Percentiles rank a stretch among this genome's conserved stretches.
Conservation (phyloP, 805 yeast species). For the Metschnikowia bowlesiae region DNA sequence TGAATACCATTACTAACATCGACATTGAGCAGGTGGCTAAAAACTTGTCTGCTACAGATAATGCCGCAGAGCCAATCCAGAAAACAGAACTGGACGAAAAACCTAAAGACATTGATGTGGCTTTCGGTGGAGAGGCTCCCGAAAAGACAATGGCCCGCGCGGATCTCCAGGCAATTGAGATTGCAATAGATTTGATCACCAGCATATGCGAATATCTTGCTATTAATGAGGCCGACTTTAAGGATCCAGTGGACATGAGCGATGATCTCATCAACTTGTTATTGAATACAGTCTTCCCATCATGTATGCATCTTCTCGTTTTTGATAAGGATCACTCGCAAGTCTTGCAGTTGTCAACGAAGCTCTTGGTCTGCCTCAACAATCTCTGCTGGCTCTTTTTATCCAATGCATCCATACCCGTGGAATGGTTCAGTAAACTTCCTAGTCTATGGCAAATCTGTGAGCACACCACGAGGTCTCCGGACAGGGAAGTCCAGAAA, state of each 20-base stretch:
- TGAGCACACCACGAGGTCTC: slow-evolving; percentile 8
- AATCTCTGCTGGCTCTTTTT: slow-evolving; percentile 61
- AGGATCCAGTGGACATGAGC: slow-evolving; percentile 20
- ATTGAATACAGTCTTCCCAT: slow-evolving; percentile 20
- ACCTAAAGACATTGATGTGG: slow-evolving; percentile 22
- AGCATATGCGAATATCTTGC: slow-evolving; percentile 61
- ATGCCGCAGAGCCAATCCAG: slow-evolving; percentile 34
- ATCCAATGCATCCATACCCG: slow-evolving; percentile 28
- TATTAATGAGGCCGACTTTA: slow-evolving; percentile 22
- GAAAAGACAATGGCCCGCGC: slow-evolving; percentile 44
- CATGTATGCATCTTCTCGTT: slow-evolving; percentile 36
- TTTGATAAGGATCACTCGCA: slow-evolving; percentile 29
- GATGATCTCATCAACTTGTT: slow-evolving; percentile 18
- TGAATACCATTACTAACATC: slow-evolving; percentile 22
- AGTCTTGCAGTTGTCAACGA: slow-evolving; percentile 41
- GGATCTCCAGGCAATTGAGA: slow-evolving; percentile 60
- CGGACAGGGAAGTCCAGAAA: slow-evolving; percentile 24
- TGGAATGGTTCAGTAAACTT: slow-evolving; percentile 35
- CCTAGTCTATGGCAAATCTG: slow-evolving; percentile 29
- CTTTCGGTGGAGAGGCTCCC: slow-evolving; percentile 25
- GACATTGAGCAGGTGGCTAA: slow-evolving; percentile 19
- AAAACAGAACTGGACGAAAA: slow-evolving; percentile 15
- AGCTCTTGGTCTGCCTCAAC: slow-evolving; percentile 63
- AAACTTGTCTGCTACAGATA: slow-evolving; percentile 21
- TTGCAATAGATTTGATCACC: slow-evolving; percentile 70